Conservation (phyloP, 2,329 filamentous ascomycete genomes). For the Xylaria sp. region DNA sequence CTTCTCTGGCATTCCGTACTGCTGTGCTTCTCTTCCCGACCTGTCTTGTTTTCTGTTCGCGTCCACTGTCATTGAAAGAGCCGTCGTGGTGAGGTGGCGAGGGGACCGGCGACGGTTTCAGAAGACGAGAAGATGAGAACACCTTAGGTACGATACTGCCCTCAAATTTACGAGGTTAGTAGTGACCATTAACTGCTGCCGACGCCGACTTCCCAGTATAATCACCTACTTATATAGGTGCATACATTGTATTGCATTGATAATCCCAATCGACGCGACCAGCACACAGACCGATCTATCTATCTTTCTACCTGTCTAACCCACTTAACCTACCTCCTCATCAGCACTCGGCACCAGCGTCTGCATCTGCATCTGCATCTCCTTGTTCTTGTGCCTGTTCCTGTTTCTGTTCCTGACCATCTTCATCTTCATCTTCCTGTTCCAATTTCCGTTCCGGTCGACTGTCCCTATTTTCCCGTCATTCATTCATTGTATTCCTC, state of each 20-base stretch:
- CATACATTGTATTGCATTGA: constrained; percentile 9
- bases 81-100: constrained; percentile 15
- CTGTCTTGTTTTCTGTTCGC: background rate
- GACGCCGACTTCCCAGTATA: background rate
- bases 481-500: constrained; percentile 5
- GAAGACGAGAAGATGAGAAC: too few relatives aligned
- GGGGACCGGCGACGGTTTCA: background rate
- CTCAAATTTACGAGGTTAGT: too few relatives aligned
- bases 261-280: constrained; percentile 6
- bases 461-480: background rate
- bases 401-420: too few relatives aligned
- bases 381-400: background rate
- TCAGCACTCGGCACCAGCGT: background rate
- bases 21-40: background rate
- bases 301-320: too few relatives aligned
- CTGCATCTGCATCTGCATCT: background rate
- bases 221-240: background rate
- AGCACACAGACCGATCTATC: constrained; percentile 5
- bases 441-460: background rate
- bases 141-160: too few relatives aligned
- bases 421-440: background rate
- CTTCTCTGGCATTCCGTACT: background rate
- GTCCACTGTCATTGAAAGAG: constrained; percentile 5
- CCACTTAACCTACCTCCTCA: too few relatives aligned
- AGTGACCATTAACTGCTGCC: background rate